Evolutionary conservation across 2,329 filamentous ascomycete genomes (phyloP).

Genomic region (Talaromyces amestolkiae): DNA sequence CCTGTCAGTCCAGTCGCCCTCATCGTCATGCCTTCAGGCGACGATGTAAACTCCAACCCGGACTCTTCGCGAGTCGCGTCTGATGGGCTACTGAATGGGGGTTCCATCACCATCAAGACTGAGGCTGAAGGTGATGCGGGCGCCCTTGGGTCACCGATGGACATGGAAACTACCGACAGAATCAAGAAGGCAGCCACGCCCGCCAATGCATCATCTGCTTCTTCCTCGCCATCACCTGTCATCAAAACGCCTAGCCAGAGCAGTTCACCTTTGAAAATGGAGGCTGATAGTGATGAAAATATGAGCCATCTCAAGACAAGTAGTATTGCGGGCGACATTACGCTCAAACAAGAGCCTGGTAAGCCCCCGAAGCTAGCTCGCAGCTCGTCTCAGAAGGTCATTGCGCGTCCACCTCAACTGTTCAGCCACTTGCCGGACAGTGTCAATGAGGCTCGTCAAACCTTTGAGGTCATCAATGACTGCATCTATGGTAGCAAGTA

Average conservation of each 20-base stretch:
- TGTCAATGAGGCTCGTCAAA: conserved; percentile 69
- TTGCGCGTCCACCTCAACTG: conserved; percentile 61
- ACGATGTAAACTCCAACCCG: conserved; percentile 39
- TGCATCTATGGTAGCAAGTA: conserved; percentile 91
- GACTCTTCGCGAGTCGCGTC: conserved; percentile 26
- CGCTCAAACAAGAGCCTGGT: conserved; percentile 61
- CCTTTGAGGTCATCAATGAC: conserved; percentile 77
- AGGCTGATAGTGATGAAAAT: conserved; percentile 29
- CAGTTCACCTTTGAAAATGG: conserved; percentile 30
- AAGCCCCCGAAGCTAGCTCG: conserved; percentile 70
- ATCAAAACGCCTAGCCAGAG: conserved; percentile 27
- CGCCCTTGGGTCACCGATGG: conserved; percentile 14
- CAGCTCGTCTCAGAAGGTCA: conserved; percentile 68
- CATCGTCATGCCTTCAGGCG: conserved; percentile 45
- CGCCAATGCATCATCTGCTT: conserved; percentile 8
- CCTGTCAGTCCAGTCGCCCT: conserved; percentile 24
- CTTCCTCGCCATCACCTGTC: conserved; percentile 10
- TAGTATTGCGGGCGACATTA: conserved; percentile 59
- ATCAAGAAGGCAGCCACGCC: conserved; percentile 18
- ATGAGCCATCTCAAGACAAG: conserved; percentile 46
- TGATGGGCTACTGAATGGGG: conserved; percentile 6
- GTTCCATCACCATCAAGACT: conserved; percentile 14
- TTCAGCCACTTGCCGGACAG: conserved; percentile 75
- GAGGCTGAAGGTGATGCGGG: conserved; percentile 15
- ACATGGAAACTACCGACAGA: conserved; percentile 13